These are phyloP conservation scores for Steccherinum ochraceum DNA, from an alignment of 768 basidiomycete species.

Conservation along the genomic window DNA sequence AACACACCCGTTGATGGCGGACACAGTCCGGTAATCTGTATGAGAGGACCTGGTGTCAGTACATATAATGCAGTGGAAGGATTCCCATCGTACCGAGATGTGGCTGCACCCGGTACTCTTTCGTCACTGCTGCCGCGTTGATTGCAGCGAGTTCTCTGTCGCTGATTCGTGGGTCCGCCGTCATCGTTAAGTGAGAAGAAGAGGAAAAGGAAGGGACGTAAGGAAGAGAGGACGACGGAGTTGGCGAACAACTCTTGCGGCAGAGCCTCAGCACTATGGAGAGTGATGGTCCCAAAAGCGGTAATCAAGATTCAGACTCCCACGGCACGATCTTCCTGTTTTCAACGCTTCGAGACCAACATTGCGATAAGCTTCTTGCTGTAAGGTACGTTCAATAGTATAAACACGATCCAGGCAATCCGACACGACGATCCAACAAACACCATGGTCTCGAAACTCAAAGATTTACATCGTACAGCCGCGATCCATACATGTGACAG, in stretches of 20 bases:
- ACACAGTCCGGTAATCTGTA: slow-evolving; percentile 94
- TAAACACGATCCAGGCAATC: too few relatives aligned
- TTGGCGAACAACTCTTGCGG: not conserved
- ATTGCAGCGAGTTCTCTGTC: slow-evolving; percentile 72
- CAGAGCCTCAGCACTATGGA: not conserved
- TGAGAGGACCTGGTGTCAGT: slow-evolving; percentile 8
- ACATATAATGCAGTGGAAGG: not conserved
- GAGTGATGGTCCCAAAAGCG: not conserved
- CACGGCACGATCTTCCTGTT: too few relatives aligned
- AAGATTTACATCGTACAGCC: too few relatives aligned
- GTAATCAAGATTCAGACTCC: not conserved
- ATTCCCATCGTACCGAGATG: slow-evolving; percentile 60
- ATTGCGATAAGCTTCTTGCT: too few relatives aligned
- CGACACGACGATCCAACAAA: too few relatives aligned
- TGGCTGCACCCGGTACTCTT: slow-evolving; percentile 83
- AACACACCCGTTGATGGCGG: slow-evolving; percentile 92
- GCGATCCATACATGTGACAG: too few relatives aligned
- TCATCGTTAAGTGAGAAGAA: slow-evolving; percentile 31
- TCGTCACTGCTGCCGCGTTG: slow-evolving; percentile 85
- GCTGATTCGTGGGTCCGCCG: slow-evolving; percentile 51
- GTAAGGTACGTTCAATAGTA: too few relatives aligned
- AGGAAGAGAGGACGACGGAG: not conserved
- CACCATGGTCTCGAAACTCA: too few relatives aligned
- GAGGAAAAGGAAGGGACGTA: slow-evolving; percentile 5
- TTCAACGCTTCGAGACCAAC: too few relatives aligned